Conservation (phyloP, 768 basidiomycete genomes). For the Kwoniella sp. region DNA sequence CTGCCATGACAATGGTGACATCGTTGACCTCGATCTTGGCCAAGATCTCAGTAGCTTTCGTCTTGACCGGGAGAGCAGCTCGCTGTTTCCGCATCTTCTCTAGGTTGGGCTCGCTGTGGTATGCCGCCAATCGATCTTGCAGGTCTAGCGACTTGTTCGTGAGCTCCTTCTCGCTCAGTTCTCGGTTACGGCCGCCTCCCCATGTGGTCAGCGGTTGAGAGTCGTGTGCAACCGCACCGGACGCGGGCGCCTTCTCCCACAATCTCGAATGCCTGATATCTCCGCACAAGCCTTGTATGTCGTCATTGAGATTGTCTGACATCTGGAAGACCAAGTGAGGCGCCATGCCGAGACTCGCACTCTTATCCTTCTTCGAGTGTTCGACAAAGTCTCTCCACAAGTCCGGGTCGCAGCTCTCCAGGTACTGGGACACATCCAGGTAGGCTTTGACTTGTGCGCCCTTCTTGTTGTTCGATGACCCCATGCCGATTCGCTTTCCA, state of each 20-base stretch:
- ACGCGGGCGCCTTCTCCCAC: constrained; percentile 56
- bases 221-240: constrained; percentile 8
- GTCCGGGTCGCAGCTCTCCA: constrained; percentile 73
- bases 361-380: constrained; percentile 59
- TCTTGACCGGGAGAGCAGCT: constrained; percentile 67
- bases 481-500: constrained; percentile 76
- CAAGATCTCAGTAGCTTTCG: constrained; percentile 64
- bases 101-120: constrained; percentile 60
- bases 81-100: constrained; percentile 67
- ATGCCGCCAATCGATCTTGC: constrained; percentile 56
- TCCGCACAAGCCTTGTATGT: constrained; percentile 65
- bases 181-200: constrained; percentile 5
- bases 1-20: constrained; percentile 58
- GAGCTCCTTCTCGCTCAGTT: constrained; percentile 23
- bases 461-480: constrained; percentile 67
- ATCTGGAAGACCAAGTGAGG: constrained; percentile 66
- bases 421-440: constrained; percentile 80
- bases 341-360: constrained; percentile 60
- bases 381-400: constrained; percentile 69
- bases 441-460: constrained; percentile 66
- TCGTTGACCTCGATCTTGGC: constrained; percentile 68
- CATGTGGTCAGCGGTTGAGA: constrained; percentile 20
- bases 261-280: constrained; percentile 64
- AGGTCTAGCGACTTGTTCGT: constrained; percentile 62
- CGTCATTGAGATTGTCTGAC: constrained; percentile 62